Evolutionary conservation across 2,329 filamentous ascomycete genomes (phyloP).

Genomic region (Cryphonectria nitschkei): DNA sequence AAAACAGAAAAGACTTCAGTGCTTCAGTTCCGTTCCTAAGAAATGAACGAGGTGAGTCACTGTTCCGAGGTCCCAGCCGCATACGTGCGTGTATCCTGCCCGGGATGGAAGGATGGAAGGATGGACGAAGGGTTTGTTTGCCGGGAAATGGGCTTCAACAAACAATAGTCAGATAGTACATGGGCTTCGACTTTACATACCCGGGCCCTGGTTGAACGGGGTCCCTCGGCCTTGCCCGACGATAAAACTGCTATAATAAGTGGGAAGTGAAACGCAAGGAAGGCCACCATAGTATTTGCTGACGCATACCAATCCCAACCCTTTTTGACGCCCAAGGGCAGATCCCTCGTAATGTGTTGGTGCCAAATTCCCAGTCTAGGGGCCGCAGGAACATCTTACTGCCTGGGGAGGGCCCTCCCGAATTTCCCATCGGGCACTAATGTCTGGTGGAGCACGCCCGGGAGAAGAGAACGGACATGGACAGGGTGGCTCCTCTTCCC

Average conservation of each 20-base stretch:
- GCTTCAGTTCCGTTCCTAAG: not conserved
- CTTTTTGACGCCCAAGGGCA: conserved; percentile 24
- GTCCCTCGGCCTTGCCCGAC: conserved; percentile 3
- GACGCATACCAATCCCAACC: conserved; percentile 3
- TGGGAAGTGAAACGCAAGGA: not conserved
- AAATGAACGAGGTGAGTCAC: not conserved
- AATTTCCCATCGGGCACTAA: conserved; percentile 31
- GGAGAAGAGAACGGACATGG: conserved; percentile 21
- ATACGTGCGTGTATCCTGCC: not conserved
- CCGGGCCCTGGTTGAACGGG: not conserved
- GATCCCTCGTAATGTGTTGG: conserved; percentile 23
- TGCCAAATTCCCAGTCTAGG: conserved; percentile 26
- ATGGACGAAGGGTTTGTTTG: not conserved
- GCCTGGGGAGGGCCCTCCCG: conserved; percentile 22
- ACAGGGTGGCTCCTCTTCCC: conserved; percentile 19
- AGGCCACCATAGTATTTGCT: conserved; percentile 1
- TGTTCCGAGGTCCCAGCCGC: not conserved
- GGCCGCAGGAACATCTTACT: conserved; percentile 3
- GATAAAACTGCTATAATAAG: not conserved
- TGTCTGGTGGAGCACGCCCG: conserved; percentile 24
- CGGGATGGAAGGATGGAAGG: not conserved
- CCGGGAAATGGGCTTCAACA: not conserved
- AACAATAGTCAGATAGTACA: not conserved
- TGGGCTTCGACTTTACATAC: not conserved
- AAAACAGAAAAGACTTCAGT: not conserved